Evolutionary conservation across 2,329 filamentous ascomycete species (phyloP), one percentile per base, ranked within the genome.

Genomic region (Apiospora kogelbergensis): DNA sequence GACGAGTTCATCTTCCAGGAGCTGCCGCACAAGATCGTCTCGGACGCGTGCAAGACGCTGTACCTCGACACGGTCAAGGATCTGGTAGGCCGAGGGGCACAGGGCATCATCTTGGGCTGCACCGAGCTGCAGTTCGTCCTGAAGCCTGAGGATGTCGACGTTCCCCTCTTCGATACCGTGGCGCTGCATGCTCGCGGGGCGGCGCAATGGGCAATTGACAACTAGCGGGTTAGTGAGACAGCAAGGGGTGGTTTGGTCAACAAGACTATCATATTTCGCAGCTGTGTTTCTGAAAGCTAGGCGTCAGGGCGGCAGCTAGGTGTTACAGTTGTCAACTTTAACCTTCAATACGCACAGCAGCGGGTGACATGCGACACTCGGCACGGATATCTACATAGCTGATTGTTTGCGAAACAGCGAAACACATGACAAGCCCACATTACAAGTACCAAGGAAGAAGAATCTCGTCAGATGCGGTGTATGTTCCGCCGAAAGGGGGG

Each of bases 31-130:
- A 71, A 72, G 6, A 69, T 72, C 37, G 69, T 74, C 65, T 69
- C 45, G 6, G 71, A 73, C 24, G 17, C 53, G 7, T 72, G 70
- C 37, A 71, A 70, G 37, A 44, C 68, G 64, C 63, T 33, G 4
- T 74, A 74, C 64, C 53, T 68, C 44, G 66, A 66, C 33, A 60
- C 74, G 46, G 74, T 72, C 33, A 68, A 40, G 42, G 68, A 71
- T 7, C 26, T 74, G 4, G 66, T 60, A 65, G 66, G 67, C 41
- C 66, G 66, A 33, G 73, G 72, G 37, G 72, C 73, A 2, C 70
- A 73, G 45, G 71, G 71, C 48, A 26, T 75, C 40, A 74, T 75
- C 60, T 69, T 75, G 17, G 73, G 72, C 5, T 75, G 73, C 67
- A 74, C 73, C 7, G 73, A 75, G 67, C 72, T 75, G 63, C 63